Percentiles rank a stretch among this genome's conserved stretches.
Evolutionary conservation across 192 early-diverging fungal species (phyloP).

Genomic region (Funneliformis mosseae): DNA sequence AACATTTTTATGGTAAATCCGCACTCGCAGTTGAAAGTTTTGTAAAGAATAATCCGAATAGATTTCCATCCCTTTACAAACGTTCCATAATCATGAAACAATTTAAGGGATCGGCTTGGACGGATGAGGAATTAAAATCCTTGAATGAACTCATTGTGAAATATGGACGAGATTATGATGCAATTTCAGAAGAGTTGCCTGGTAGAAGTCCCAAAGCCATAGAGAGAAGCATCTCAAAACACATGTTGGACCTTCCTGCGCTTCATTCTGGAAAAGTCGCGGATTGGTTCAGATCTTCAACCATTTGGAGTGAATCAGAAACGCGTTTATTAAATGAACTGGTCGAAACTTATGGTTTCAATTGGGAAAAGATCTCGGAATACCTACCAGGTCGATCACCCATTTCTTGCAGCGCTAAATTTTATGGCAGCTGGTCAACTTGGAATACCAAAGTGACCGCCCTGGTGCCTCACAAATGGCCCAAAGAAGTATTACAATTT

Average conservation of each 20-base stretch:
- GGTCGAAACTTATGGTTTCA: background rate
- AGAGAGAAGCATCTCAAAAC: background rate
- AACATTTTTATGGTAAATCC: background rate
- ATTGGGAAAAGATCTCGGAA: background rate
- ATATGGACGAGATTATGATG: conserved; percentile 12
- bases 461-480: conserved; percentile 1
- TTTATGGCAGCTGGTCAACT: background rate
- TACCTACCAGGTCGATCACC: background rate
- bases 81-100: background rate
- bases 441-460: background rate
- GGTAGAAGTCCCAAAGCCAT: background rate
- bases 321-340: conserved; percentile 1
- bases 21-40: background rate
- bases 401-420: background rate
- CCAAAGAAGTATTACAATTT: background rate
- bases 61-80: conserved; percentile 1
- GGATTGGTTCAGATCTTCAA: background rate
- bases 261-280: background rate
- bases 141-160: conserved; percentile 16
- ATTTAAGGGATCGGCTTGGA: background rate
- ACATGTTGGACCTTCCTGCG: background rate
- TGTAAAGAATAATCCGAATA: background rate
- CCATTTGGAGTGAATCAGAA: conserved; percentile 7
- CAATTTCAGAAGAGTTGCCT: background rate
- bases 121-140: conserved; percentile 3